These are phyloP conservation scores for Pseudoperonospora humuli DNA, from an alignment of 352 stramenopile genomes.

Conservation along the genomic window DNA sequence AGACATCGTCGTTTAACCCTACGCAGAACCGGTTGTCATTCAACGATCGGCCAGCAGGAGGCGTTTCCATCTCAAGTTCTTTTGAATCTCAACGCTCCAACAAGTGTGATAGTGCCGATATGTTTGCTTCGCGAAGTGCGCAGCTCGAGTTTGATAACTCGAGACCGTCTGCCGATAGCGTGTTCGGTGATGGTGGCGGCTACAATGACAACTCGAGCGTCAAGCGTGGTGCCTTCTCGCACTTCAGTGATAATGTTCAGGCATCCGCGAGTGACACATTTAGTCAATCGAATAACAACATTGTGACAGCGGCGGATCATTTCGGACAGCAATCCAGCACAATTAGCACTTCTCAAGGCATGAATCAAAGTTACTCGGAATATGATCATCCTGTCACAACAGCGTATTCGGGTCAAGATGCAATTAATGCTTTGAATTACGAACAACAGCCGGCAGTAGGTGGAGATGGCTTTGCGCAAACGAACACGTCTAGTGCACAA, in stretches of 20 bases:
- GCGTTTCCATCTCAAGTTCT: constrained; percentile 5
- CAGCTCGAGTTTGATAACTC: constrained; percentile 21
- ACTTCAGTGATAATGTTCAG: constrained; percentile 20
- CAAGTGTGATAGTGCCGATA: constrained; percentile 11
- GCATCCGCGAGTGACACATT: constrained; percentile 23
- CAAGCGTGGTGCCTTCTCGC: constrained; percentile 5
- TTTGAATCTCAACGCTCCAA: constrained; percentile 12
- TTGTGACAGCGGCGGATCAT: background rate
- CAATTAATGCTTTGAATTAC: constrained; percentile 3
- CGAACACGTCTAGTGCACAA: constrained; percentile 6
- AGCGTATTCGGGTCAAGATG: constrained; percentile 8
- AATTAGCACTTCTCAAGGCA: constrained; percentile 7
- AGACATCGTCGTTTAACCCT: constrained; percentile 6
- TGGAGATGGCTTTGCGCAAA: constrained; percentile 2
- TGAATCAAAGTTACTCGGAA: constrained; percentile 11
- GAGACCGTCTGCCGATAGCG: constrained; percentile 9
- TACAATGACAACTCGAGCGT: constrained; percentile 3
- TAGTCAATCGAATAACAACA: constrained; percentile 6
- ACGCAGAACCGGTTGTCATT: constrained; percentile 7
- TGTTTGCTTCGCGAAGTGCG: constrained; percentile 16
- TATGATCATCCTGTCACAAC: constrained; percentile 6
- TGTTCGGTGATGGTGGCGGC: constrained; percentile 8
- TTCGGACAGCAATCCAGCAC: constrained; percentile 15
- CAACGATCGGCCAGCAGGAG: constrained; percentile 13
- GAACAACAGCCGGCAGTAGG: constrained; percentile 4